A percentile compares a stretch with the other conserved stretches of the same genome.
phyloP scores from a whole-genome alignment of 176 grass and related monocot species.

The Cenchrus purpureus region DNA sequence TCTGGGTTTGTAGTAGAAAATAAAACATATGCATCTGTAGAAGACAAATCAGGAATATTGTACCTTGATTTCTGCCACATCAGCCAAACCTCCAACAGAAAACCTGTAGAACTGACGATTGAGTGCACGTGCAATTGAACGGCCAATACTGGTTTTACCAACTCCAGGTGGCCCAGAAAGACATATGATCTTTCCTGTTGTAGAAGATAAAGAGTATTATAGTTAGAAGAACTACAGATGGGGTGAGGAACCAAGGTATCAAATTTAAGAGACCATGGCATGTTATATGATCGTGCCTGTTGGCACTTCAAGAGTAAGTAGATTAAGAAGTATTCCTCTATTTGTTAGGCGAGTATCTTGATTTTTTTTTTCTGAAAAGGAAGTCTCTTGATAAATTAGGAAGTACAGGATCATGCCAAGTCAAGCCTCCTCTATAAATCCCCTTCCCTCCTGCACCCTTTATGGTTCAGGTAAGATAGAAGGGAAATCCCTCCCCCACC shows the following conservation, averaged over 20 bases:
- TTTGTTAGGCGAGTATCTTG: background rate
- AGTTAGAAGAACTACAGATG: conserved; percentile 17
- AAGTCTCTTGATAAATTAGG: background rate
- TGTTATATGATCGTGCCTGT: background rate
- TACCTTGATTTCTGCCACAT: conserved; percentile 99
- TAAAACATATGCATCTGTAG: conserved; percentile 10
- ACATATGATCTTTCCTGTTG: conserved; percentile 97
- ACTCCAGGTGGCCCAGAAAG: conserved; percentile 99
- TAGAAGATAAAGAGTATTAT: conserved; percentile 44
- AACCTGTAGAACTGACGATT: conserved; percentile 94
- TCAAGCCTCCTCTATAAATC: background rate
- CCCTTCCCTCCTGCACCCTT: too few species aligned
- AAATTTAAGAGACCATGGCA: conserved; percentile 32
- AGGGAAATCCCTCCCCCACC: too few species aligned
- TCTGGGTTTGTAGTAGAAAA: conserved; percentile 1
- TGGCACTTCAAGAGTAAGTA: background rate
- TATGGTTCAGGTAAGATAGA: background rate
- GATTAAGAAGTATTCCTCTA: background rate
- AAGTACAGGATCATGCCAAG: background rate
- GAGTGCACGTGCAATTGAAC: conserved; percentile 95
- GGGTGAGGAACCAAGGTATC: background rate
- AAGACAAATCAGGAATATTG: conserved; percentile 27
- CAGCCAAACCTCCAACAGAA: conserved; percentile 98
- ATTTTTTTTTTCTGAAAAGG: too few species aligned
- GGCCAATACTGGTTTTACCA: conserved; percentile 98